phyloP scores from a whole-genome alignment of 306 rosid species.

The Rosa multiflora region DNA sequence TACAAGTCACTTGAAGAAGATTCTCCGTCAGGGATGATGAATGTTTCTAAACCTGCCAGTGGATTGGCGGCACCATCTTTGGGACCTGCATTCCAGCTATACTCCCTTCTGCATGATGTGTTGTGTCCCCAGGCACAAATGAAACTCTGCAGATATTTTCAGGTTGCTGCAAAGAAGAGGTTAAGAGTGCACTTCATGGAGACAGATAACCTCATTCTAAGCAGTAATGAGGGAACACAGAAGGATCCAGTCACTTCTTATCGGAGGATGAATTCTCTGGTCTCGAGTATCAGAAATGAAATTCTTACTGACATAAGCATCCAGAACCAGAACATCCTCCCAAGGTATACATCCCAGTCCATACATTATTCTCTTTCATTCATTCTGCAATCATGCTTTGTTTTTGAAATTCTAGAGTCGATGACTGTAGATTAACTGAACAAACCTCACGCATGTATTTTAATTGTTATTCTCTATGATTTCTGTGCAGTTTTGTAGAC shows the following conservation, averaged over 20 bases:
- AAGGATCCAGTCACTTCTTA: constrained; percentile 26
- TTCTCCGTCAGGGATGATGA: constrained; percentile 28
- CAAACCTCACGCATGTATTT: neutral
- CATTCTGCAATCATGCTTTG: neutral
- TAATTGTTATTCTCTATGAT: neutral
- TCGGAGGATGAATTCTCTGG: constrained; percentile 34
- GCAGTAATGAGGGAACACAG: constrained; percentile 8
- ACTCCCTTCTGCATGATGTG: constrained; percentile 34
- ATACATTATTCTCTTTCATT: neutral
- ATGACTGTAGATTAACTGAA: neutral
- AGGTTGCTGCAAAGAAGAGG: constrained; percentile 37
- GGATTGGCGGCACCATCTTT: constrained; percentile 35
- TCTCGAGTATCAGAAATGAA: constrained; percentile 29
- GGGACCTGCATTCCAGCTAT: constrained; percentile 35
- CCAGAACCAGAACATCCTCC: constrained; percentile 35
- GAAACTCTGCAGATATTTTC: constrained; percentile 31
- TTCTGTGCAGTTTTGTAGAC: constrained; percentile 33
- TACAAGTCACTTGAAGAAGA: constrained; percentile 44
- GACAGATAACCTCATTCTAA: constrained; percentile 27
- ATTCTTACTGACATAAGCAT: constrained; percentile 36
- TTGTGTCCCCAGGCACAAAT: constrained; percentile 31
- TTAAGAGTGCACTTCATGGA: constrained; percentile 28
- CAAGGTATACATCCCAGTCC: constrained; percentile 27
- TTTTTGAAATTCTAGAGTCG: neutral
- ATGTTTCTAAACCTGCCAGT: constrained; percentile 21